Base-by-base conservation (phyloP, 192 early-diverging fungal genomes). In the Dissophora ornata region DNA sequence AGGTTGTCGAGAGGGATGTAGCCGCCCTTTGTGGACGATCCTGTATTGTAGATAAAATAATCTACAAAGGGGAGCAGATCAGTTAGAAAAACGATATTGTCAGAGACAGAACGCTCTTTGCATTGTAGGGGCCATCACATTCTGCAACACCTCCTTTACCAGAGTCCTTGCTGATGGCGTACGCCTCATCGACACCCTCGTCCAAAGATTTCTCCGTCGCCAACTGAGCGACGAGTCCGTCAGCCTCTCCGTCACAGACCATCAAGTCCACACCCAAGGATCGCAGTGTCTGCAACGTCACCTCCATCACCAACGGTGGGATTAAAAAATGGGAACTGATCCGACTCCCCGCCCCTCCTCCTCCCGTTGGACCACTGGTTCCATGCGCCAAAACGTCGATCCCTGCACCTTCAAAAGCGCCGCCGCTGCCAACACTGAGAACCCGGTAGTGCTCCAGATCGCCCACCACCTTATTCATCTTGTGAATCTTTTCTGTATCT, bases 1-100 rank as follows among this genome's bases (percentile, higher is more conserved):
- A 86, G 58, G 13, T 54, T 67, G 40, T 83, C 85, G 19, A 86
- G 60, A 21, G 82, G 85, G 15, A 86, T 81, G 42, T 86, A 86
- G 0, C 81, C 83, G 32, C 65, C 81, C 18, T 71, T 78, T 15
- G 42, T 15, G 19, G 64, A 36, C 13, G 63, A 45, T 30, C 75
- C 69, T 2, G 80, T 61, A 26, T 84, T 79, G 48, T 78, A 81
- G 21, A 84, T 80, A 44, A 79, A 79, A 49, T 82, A 82, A 51
- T 86, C 85, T 77, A 49, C 0, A 34, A 46, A 9, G 4, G n/a
- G 38, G 12, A 8, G 5, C 3, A 55, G n/a, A 38, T 13, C 36
- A 13, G 13, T 38, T 38, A 38, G 36, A n/a, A n/a, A n/a, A n/a
- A n/a, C n/a, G n/a, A n/a, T n/a, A n/a, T 24, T 47, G 21, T 5